Percentiles rank a stretch among this genome's conserved stretches.
Evolutionary conservation across 768 basidiomycete species (phyloP).

Genomic region (Russula ochroleuca): DNA sequence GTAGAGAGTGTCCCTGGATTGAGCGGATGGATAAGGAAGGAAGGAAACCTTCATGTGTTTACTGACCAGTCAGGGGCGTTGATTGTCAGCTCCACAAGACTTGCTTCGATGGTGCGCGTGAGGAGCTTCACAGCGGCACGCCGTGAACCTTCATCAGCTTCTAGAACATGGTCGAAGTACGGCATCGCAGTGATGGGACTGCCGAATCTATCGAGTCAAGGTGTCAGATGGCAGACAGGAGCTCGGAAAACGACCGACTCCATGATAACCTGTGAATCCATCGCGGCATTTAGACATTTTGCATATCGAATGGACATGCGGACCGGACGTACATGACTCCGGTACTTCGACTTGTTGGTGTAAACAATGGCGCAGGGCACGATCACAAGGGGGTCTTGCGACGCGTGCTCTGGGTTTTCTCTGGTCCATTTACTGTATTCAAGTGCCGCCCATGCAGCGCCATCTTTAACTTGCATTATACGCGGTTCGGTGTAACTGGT

Average conservation of each 20-base stretch:
- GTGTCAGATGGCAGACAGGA: conserved; percentile 5
- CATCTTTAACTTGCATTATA: conserved; percentile 91
- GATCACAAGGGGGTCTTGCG: conserved; percentile 51
- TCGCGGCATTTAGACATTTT: conserved; percentile 1
- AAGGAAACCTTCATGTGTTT: background rate
- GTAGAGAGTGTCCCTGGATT: conserved; percentile 78
- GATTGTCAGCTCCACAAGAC: conserved; percentile 71
- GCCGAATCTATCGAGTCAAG: conserved; percentile 60
- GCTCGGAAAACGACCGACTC: conserved; percentile 46
- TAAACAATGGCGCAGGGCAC: conserved; percentile 89
- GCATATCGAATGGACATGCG: background rate
- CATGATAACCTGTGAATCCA: conserved; percentile 54
- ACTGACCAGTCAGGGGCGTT: conserved; percentile 93
- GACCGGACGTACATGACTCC: conserved; percentile 65
- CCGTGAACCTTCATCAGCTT: conserved; percentile 57
- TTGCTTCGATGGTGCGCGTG: conserved; percentile 66
- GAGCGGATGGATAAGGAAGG: background rate
- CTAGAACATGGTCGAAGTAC: conserved; percentile 75
- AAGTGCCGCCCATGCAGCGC: conserved; percentile 90
- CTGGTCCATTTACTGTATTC: conserved; percentile 83
- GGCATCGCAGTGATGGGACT: conserved; percentile 69
- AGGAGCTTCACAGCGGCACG: conserved; percentile 83
- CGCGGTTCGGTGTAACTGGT: conserved; percentile 90
- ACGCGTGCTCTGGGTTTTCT: conserved; percentile 45
- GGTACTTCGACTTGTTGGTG: conserved; percentile 93